Conservation (phyloP, 1,284 basidiomycete species). For the Meira miltonrushii region DNA sequence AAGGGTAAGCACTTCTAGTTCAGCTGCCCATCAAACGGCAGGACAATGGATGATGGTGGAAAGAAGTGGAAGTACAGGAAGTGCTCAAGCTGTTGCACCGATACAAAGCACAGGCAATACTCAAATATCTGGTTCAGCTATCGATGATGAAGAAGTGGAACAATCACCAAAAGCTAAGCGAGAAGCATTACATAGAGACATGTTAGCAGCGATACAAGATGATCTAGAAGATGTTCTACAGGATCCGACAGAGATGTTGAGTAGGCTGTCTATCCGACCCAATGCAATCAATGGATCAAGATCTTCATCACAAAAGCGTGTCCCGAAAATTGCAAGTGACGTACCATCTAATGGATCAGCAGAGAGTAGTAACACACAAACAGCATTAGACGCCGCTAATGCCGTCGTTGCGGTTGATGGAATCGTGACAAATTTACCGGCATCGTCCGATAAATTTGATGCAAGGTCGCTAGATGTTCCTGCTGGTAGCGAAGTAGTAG, state of each 20-base stretch:
- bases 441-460: no score
- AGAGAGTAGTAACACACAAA: no score
- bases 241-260: constrained; percentile 3
- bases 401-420: no score
- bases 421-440: no score
- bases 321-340: no score
- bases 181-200: neutral
- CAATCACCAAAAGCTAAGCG: neutral
- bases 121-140: neutral
- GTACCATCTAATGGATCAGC: no score
- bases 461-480: neutral
- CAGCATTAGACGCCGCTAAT: no score
- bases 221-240: constrained; percentile 4
- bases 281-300: neutral
- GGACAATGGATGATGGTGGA: constrained; percentile 8
- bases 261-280: neutral
- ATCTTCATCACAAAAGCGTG: no score
- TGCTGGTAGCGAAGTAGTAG: neutral
- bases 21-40: neutral
- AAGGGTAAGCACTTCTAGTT: neutral
- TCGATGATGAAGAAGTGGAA: neutral
- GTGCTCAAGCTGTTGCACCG: neutral
- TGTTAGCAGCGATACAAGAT: neutral
- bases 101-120: neutral
- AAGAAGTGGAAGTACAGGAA: neutral